Evolutionary conservation across 108 stramenopile species (phyloP).

Genomic region (Cyclotella atomus): DNA sequence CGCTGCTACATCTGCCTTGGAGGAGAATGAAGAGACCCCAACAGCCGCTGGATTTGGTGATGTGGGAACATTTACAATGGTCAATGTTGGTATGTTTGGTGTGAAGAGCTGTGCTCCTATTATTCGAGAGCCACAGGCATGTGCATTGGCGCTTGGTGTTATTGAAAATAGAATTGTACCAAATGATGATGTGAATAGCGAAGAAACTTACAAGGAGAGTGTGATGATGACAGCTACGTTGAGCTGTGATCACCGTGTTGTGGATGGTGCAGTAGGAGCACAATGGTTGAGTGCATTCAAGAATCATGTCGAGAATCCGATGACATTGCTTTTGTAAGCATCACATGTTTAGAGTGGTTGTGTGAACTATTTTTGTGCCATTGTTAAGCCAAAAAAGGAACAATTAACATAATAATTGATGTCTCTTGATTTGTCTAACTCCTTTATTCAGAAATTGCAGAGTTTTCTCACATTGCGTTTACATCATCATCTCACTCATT

Average conservation of each 20-base stretch:
- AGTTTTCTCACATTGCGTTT: not conserved
- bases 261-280: constrained; percentile 98
- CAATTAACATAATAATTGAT: not conserved
- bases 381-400: no score
- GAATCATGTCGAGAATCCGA: constrained; percentile 91
- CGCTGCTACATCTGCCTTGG: constrained; percentile 24
- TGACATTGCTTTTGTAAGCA: constrained; percentile 52
- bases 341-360: not conserved
- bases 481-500: no score
- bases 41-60: constrained; percentile 49
- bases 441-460: no score
- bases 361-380: not conserved
- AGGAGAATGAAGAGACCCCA: constrained; percentile 29
- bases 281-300: constrained; percentile 96
- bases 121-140: constrained; percentile 96
- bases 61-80: constrained; percentile 87
- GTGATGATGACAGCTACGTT: constrained; percentile 95
- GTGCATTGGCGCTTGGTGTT: constrained; percentile 93
- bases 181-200: constrained; percentile 76
- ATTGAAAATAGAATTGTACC: constrained; percentile 92
- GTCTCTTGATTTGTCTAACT: not conserved
- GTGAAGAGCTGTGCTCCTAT: constrained; percentile 95
- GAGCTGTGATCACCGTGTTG: constrained; percentile 97
- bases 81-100: constrained; percentile 98
- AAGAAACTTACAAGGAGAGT: constrained; percentile 82